phyloP scores from a whole-genome alignment of 2,329 filamentous ascomycete species.

The Pestalotiopsis sp. region DNA sequence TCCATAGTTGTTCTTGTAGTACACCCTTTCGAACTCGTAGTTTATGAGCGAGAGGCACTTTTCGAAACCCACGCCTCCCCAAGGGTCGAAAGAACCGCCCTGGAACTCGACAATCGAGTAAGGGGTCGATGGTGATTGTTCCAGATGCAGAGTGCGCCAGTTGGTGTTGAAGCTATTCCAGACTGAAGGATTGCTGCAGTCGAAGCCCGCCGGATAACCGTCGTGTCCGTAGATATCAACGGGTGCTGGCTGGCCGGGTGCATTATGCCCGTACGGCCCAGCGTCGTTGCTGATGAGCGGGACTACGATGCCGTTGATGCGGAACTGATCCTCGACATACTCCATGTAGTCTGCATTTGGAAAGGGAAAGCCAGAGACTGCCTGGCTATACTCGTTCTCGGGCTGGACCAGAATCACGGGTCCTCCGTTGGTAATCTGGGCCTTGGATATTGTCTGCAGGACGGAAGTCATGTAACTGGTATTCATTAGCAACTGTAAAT shows the following conservation, averaged over 20 bases:
- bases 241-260: slow-evolving; percentile 68
- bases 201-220: slow-evolving; percentile 42
- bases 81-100: slow-evolving; percentile 72
- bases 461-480: slow-evolving; percentile 61
- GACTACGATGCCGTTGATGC: slow-evolving; percentile 69
- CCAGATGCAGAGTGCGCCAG: slow-evolving; percentile 53
- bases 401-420: slow-evolving; percentile 77
- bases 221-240: slow-evolving; percentile 50
- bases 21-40: slow-evolving; percentile 74
- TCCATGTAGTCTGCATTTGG: slow-evolving; percentile 66
- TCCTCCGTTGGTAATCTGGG: slow-evolving; percentile 80
- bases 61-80: slow-evolving; percentile 70
- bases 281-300: slow-evolving; percentile 78
- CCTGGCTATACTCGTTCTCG: slow-evolving; percentile 75
- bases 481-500: background rate
- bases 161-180: slow-evolving; percentile 63
- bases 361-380: slow-evolving; percentile 51
- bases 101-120: slow-evolving; percentile 56
- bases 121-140: slow-evolving; percentile 65
- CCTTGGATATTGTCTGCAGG: slow-evolving; percentile 67
- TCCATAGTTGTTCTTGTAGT: slow-evolving; percentile 75
- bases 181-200: slow-evolving; percentile 44
- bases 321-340: slow-evolving; percentile 69
- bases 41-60: slow-evolving; percentile 67
- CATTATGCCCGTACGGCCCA: slow-evolving; percentile 58